phyloP scores from a whole-genome alignment of 2,329 filamentous ascomycete genomes.

The Fusarium piperis region DNA sequence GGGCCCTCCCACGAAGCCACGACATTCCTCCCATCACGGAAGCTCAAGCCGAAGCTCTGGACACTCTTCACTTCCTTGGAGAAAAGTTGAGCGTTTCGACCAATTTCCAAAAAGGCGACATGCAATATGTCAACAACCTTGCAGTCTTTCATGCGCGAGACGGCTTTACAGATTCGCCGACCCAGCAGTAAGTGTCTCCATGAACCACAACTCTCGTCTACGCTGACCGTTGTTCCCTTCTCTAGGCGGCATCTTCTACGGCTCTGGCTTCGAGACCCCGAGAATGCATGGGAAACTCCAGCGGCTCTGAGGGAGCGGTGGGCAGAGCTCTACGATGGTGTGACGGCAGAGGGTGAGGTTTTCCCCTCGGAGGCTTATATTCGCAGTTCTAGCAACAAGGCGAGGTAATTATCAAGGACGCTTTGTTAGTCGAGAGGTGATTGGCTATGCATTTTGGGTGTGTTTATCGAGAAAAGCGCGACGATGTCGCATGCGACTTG shows the following conservation, averaged over 20 bases:
- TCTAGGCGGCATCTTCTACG: slow-evolving; percentile 56
- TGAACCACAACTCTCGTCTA: rapidly evolving
- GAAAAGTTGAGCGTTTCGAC: slow-evolving; percentile 55
- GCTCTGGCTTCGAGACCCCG: slow-evolving; percentile 58
- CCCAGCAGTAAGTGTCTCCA: slow-evolving; percentile 16
- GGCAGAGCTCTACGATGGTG: slow-evolving; percentile 19
- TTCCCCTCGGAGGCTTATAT: slow-evolving; percentile 29
- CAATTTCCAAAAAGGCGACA: slow-evolving; percentile 59
- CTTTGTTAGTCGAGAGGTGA: neutral
- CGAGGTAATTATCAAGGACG: neutral
- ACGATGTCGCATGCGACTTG: neutral
- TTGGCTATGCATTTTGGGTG: neutral
- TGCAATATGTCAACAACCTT: slow-evolving; percentile 65
- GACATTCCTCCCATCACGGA: slow-evolving; percentile 65
- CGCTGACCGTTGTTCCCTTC: slow-evolving; percentile 20
- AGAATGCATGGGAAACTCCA: slow-evolving; percentile 54
- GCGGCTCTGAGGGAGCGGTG: slow-evolving; percentile 3
- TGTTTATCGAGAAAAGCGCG: neutral
- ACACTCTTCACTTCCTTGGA: slow-evolving; percentile 59
- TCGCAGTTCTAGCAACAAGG: slow-evolving; percentile 23
- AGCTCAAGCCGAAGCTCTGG: slow-evolving; percentile 61
- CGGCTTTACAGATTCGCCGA: slow-evolving; percentile 47
- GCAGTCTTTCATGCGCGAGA: slow-evolving; percentile 62
- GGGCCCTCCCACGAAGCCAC: slow-evolving; percentile 54
- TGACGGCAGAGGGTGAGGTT: slow-evolving; percentile 13